Base-by-base conservation (phyloP, 2,329 filamentous ascomycete genomes). In the Aschersonia sp. region DNA sequence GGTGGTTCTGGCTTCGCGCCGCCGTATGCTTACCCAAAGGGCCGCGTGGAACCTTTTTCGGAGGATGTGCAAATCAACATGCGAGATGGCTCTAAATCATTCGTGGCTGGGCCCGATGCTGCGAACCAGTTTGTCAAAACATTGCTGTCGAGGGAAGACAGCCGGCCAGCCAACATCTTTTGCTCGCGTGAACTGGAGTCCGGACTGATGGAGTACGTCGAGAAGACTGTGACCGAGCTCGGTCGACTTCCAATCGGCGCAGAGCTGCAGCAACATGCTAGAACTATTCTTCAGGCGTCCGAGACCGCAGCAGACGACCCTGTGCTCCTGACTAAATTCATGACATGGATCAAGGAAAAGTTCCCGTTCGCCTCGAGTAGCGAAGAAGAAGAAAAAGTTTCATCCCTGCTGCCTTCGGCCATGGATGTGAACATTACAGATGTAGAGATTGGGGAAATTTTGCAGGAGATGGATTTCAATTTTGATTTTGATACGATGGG, bases 161-260 rank as follows among this genome's bases (percentile, higher is more conserved):
- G 65, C 11, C 66, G 68, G 8, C 73, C 72, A 0, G 71, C 73
- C 0, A 59, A 59, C 7, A 66, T 80, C 0, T 81, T 81, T 57
- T 79, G 74, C 59, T 76, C 72, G 14, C 65, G 73, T 6, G 74
- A 79, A 54, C 66, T 81, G 29, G 77, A 81, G 58, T 62, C 58
- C n/a, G 74, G 71, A 2, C 62, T 81, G 11, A 57, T 65, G 9
- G 65, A 67, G 14, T 76, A 71, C 52, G 72, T 76, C 5, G 61
- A 65, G 32, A 55, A 59, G 2, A 61, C 70, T 50, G 54, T 72
- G 6, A 53, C 59, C 5, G 58, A 56, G 5, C 62, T 58, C 1
- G 67, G 66, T 3, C 55, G 53, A 5, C 66, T 76, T 50, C 77
- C 77, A 0, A 58, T 56, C 2, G 74, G 79, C 54, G 66, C 66